Conservation (phyloP, 164 flowering plant species). For the Echeveria elegans region DNA sequence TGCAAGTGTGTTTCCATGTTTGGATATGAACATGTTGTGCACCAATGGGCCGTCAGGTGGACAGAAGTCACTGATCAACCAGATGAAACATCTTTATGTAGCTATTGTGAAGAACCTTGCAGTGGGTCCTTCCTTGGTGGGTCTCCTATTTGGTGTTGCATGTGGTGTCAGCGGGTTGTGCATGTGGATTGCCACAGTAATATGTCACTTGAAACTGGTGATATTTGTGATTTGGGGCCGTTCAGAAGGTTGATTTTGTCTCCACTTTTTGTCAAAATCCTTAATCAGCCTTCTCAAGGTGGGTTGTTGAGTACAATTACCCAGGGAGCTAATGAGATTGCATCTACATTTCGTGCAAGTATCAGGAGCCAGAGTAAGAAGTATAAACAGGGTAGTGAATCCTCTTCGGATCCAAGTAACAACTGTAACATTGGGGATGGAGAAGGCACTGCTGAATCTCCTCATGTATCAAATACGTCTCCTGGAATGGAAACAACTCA, state of each 20-base stretch:
- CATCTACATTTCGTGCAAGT: constrained; percentile 79
- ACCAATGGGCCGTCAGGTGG: constrained; percentile 96
- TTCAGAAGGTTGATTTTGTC: constrained; percentile 77
- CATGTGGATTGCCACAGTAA: constrained; percentile 81
- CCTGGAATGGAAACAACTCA: constrained; percentile 31
- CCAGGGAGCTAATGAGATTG: constrained; percentile 96
- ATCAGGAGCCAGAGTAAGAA: constrained; percentile 74
- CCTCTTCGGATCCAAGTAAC: constrained; percentile 42
- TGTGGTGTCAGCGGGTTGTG: constrained; percentile 95
- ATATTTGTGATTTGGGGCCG: constrained; percentile 89
- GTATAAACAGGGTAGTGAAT: constrained; percentile 53
- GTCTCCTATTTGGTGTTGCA: constrained; percentile 96
- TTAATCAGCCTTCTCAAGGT: constrained; percentile 35
- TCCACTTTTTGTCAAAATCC: constrained; percentile 75
- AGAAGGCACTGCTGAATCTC: constrained; percentile 43
- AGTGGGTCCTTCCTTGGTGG: constrained; percentile 86
- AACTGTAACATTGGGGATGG: constrained; percentile 34
- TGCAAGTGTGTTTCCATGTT: constrained; percentile 90
- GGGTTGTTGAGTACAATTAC: constrained; percentile 83
- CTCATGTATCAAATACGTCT: constrained; percentile 31
- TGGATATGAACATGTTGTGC: constrained; percentile 62
- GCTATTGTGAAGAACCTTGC: constrained; percentile 91
- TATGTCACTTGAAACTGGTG: constrained; percentile 71
- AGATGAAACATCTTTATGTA: constrained; percentile 72
- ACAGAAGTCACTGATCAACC: constrained; percentile 72